Base-by-base conservation (phyloP, 257 asterid genomes). In the Nyctanthes arbortristis region DNA sequence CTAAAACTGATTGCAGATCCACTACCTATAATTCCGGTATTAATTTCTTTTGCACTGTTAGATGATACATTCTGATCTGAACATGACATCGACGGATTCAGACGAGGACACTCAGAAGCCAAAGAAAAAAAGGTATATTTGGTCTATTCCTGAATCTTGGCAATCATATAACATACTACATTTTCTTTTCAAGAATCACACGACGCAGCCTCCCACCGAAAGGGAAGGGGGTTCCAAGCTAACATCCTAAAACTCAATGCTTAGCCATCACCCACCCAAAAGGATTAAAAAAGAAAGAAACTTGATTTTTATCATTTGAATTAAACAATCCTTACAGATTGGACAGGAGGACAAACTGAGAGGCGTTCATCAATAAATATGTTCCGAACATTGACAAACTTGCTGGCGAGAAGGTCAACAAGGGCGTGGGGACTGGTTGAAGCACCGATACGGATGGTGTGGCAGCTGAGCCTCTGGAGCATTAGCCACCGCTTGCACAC, bases 401-500 rank as follows among this genome's bases (percentile, higher is more conserved):
- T 77, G 33, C 71, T 58, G 68, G 93, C 66, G 33, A 92, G 87
- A 67, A 80, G 79, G 72, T 65, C 45, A 57, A 88, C 80, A 68
- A 84, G 80, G 34, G 57, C 40, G 61, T 85, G 92, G 6, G 96
- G 90, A 66, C 77, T 66, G 11, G 84, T 80, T 24, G 96, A 86
- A 22, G 96, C 96, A 73, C 89, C 96, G 76, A 90, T 80, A 52
- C 90, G 92, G 55, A 90, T 73, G 47, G 89, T 75, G 1, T 78
- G 79, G 34, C 97, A 95, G 84, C 91, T 85, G 61, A 82, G 87
- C 45, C 98, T 84, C 85, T 90, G 96, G 27, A 90, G 94, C 82
- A 70, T 47, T 7, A 86, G 96, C 98, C 98, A 92, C 74, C 95
- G 75, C 85, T 87, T 82, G 88, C 97, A 92, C 35, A 92, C 97